A percentile compares a stretch with the other conserved stretches of the same genome.
These are phyloP conservation scores for Auriculariales sp. DNA, from an alignment of 768 basidiomycete genomes.

Conservation along the genomic window DNA sequence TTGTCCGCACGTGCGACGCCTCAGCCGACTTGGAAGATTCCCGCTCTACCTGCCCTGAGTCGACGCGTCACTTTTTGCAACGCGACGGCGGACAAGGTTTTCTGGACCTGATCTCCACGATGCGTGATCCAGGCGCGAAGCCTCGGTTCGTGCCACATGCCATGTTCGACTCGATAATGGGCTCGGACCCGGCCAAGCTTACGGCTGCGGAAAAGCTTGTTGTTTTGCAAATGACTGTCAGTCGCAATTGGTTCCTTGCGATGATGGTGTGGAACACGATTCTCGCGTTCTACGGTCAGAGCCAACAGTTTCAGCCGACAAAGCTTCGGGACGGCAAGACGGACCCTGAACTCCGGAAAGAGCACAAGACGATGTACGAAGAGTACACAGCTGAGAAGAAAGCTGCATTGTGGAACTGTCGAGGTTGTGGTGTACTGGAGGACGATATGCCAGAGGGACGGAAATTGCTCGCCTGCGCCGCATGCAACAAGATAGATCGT, in stretches of 20 bases:
- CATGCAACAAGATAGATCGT: background rate
- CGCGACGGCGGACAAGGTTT: background rate
- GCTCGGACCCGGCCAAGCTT: background rate
- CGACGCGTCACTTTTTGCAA: background rate
- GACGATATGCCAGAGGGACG: background rate
- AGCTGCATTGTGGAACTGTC: background rate
- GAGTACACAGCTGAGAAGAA: background rate
- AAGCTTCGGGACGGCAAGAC: too few relatives aligned
- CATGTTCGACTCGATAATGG: background rate
- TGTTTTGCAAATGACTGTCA: background rate
- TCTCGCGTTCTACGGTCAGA: background rate
- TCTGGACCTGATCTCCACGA: background rate
- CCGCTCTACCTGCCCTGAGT: background rate
- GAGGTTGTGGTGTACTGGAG: background rate
- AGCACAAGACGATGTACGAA: too few relatives aligned
- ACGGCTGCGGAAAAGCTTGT: background rate
- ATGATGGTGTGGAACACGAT: constrained; percentile 1
- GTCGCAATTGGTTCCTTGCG: background rate
- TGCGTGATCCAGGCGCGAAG: background rate
- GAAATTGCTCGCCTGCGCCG: background rate
- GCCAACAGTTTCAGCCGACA: too few relatives aligned
- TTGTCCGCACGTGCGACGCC: background rate
- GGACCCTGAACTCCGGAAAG: too few relatives aligned
- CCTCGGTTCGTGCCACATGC: background rate
- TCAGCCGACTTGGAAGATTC: background rate